phyloP scores from a whole-genome alignment of 129 eudicot genomes.

The Flaveria sonorensis region DNA sequence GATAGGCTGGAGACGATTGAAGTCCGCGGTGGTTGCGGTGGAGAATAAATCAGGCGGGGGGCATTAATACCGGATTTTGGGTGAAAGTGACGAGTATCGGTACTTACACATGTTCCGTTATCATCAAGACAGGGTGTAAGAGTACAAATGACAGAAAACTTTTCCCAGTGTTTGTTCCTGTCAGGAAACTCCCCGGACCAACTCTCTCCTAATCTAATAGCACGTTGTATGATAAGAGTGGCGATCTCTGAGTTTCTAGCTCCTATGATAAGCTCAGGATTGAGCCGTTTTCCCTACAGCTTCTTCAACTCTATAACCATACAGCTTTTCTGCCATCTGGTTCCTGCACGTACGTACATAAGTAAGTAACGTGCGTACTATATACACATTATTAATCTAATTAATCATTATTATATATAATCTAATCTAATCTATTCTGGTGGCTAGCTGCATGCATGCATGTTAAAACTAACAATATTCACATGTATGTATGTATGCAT shows the following conservation, averaged over 20 bases:
- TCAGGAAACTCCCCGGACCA: conserved; percentile 78
- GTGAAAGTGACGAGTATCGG: conserved; percentile 42
- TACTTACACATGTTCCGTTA: conserved; percentile 51
- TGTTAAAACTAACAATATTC: too few relatives aligned
- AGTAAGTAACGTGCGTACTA: too few relatives aligned
- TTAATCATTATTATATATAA: too few relatives aligned
- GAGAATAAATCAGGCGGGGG: too few relatives aligned
- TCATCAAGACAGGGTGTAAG: conserved; percentile 62
- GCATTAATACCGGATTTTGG: too few relatives aligned
- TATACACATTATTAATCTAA: too few relatives aligned
- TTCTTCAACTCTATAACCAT: conserved; percentile 60
- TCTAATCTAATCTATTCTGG: too few relatives aligned
- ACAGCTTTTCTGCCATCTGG: conserved; percentile 56
- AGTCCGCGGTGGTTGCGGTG: too few relatives aligned
- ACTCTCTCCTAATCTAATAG: conserved; percentile 30
- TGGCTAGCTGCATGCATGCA: too few relatives aligned
- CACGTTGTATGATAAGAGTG: conserved; percentile 42
- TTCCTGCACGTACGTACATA: conserved; percentile 48
- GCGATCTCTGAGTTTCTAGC: conserved; percentile 42
- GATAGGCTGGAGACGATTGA: too few relatives aligned
- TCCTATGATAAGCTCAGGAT: conserved; percentile 45
- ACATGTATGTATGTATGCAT: too few relatives aligned
- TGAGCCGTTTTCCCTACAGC: conserved; percentile 57
- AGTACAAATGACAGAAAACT: conserved; percentile 44
- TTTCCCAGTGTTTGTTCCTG: conserved; percentile 50